Percentiles rank a stretch among this genome's conserved stretches.
Conservation (phyloP, 441 rosid species). For the Adansonia madagascariensis region DNA sequence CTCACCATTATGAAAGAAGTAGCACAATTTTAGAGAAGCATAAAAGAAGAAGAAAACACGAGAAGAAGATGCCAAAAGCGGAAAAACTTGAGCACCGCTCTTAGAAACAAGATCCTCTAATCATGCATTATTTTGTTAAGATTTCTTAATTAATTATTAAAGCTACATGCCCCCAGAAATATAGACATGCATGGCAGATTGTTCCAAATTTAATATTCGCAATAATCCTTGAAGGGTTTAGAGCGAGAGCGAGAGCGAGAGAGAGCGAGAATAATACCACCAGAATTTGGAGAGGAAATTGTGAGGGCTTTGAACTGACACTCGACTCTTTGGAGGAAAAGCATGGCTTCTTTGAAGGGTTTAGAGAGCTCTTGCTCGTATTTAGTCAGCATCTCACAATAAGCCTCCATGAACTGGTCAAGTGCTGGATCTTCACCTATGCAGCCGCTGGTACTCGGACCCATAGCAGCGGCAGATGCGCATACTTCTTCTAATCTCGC, state of each 20-base stretch:
- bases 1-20: not conserved
- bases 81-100: constrained; percentile 8
- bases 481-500: constrained; percentile 78
- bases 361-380: constrained; percentile 94
- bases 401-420: constrained; percentile 99
- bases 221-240: not conserved
- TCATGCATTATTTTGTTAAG: not conserved
- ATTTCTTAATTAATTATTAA: not conserved
- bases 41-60: not conserved
- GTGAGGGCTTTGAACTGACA: constrained; percentile 82
- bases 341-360: constrained; percentile 92
- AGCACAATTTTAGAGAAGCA: not conserved
- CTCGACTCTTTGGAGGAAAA: constrained; percentile 81
- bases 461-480: constrained; percentile 55
- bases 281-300: constrained; percentile 62
- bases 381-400: constrained; percentile 95
- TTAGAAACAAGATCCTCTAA: constrained; percentile 27
- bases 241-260: not conserved
- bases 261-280: constrained; percentile 38
- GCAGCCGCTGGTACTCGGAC: constrained; percentile 40
- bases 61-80: not conserved
- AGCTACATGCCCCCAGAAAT: constrained; percentile 25
- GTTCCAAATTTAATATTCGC: not conserved
- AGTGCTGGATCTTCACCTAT: constrained; percentile 94
- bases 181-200: constrained; percentile 36